Base-by-base conservation (phyloP, 768 basidiomycete species). In the Phylloporus scabripes region DNA sequence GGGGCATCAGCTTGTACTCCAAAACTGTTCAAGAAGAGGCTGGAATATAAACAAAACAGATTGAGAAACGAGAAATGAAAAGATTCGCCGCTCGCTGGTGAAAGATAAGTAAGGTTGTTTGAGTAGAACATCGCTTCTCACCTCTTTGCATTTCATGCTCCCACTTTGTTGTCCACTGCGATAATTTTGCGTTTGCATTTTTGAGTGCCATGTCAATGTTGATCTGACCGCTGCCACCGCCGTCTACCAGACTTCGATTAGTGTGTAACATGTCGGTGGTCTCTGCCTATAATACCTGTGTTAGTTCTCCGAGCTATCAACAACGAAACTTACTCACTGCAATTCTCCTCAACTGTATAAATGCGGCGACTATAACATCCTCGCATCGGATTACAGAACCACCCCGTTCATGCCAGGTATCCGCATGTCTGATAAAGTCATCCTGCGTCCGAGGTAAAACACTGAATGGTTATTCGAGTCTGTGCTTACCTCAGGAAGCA, bases 1-100 rank as follows among this genome's bases (percentile, higher is more conserved):
- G 72, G 64, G 66, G 83, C 74, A 31, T 79, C 75, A 17, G 77
- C 75, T 56, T 85, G 82, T 42, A 90, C 80, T 23, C 86, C 89
- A 64, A 90, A 87, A 55, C 85, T 87, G 65, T 92, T 92, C 63
- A 92, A 67, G 70, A 91, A 92, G 43, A 92, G 74, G 52, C 84
- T 75, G 44, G 88, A 85, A 62, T 92, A 79, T 28, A 88, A 72
- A 42, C 85, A 77, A 73, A 91, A 92, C 59, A 87, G 78, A 57
- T 68, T 80, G 18, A 92, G 74, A 66, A 91, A 80, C 8, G 82
- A 82, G 48, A 78, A 77, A 64, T 92, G 89, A 64, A 92, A 92
- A 5, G 74, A 73, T 67, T 82, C 80, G 42, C 87, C 88, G 21
- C 77, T 76, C 34, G 87, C 87, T 85, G 61, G 32, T 40, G 17